Evolutionary conservation across 495 filamentous ascomycete species (phyloP).

Genomic region (Neurospora sp.): DNA sequence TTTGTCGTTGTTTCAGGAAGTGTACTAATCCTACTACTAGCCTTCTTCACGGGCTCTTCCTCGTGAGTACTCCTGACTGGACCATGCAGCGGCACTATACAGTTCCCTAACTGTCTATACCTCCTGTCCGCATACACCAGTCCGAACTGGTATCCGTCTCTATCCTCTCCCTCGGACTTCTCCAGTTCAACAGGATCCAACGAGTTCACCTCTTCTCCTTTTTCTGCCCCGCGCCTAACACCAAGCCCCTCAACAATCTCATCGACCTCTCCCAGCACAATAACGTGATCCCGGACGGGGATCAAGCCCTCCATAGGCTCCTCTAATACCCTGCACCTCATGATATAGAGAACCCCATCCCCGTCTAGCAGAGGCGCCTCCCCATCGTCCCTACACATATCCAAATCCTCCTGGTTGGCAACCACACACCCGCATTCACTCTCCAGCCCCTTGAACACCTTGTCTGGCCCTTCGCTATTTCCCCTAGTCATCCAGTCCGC

Average conservation of each 20-base stretch:
- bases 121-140: slow-evolving; percentile 33
- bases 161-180: neutral
- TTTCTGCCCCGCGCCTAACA: neutral
- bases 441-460: slow-evolving; percentile 21
- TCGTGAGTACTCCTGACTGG: neutral
- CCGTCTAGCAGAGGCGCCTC: slow-evolving; percentile 22
- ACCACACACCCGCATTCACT: slow-evolving; percentile 15
- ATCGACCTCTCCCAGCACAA: slow-evolving; percentile 45
- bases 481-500: slow-evolving; percentile 35
- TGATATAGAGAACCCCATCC: slow-evolving; percentile 30
- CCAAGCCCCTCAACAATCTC: slow-evolving; percentile 26
- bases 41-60: neutral
- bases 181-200: neutral
- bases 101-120: slow-evolving; percentile 30
- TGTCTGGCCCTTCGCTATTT: slow-evolving; percentile 15
- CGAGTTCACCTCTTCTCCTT: neutral
- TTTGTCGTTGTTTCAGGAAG: neutral
- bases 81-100: slow-evolving; percentile 12
- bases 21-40: neutral
- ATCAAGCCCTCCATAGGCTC: slow-evolving; percentile 27
- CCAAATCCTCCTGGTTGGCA: neutral
- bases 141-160: slow-evolving; percentile 17
- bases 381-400: neutral
- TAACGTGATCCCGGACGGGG: slow-evolving; percentile 41
- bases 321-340: slow-evolving; percentile 30